Evolutionary conservation across 208 protist species (phyloP).

Genomic region (Wallacemonas sp.): DNA sequence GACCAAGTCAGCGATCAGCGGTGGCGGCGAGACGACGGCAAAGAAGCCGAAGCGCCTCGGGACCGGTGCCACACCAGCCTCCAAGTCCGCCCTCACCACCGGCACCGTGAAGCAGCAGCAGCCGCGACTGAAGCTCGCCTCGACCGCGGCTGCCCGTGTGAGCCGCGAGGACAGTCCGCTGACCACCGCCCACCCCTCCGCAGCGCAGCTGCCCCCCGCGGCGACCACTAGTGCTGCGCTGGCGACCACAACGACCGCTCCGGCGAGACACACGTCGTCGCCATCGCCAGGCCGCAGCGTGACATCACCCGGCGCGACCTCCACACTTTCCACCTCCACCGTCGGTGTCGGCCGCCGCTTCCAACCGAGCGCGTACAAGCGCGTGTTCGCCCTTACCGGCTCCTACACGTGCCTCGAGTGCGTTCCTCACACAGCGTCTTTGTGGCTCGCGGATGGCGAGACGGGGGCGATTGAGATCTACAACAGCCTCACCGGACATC

Average conservation of each 20-base stretch:
- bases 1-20: conserved; percentile 14
- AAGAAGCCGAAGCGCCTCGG: conserved; percentile 8
- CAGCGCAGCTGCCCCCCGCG: too few species aligned
- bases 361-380: conserved; percentile 39
- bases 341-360: conserved; percentile 24
- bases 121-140: background rate
- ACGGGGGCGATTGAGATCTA: conserved; percentile 64
- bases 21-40: conserved; percentile 19
- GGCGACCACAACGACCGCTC: too few species aligned
- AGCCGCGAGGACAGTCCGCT: conserved; percentile 2
- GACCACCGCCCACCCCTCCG: too few species aligned
- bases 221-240: too few species aligned
- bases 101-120: conserved; percentile 1
- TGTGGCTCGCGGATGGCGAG: conserved; percentile 61
- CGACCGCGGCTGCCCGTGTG: background rate
- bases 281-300: background rate
- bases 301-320: background rate
- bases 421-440: conserved; percentile 38
- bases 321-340: conserved; percentile 2
- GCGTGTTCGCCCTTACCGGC: conserved; percentile 45
- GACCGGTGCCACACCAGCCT: background rate
- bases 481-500: conserved; percentile 60
- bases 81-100: background rate
- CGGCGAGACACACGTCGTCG: background rate
- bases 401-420: conserved; percentile 37